Percentiles rank a stretch among this genome's conserved stretches.
Evolutionary conservation across 768 basidiomycete species (phyloP).

Genomic region (Pulveroboletus frians): DNA sequence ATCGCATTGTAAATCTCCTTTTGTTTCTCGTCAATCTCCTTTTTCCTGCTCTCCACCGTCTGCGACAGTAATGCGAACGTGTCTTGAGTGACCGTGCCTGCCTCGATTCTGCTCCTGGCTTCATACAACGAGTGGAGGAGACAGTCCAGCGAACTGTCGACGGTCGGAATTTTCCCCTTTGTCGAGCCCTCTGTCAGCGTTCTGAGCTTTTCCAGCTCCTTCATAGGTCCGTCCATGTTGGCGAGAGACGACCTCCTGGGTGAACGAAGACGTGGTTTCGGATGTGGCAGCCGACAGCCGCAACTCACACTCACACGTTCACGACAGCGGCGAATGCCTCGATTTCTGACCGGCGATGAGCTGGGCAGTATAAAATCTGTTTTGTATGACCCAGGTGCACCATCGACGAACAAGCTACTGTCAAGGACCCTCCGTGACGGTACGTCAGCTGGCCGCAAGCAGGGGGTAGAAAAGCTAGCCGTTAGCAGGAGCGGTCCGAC

Average conservation of each 20-base stretch:
- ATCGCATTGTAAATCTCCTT: slow-evolving; percentile 83
- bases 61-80: slow-evolving; percentile 48
- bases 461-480: slow-evolving; percentile 38
- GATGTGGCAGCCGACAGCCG: too few relatives aligned
- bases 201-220: slow-evolving; percentile 77
- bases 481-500: slow-evolving; percentile 27
- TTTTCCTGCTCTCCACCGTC: slow-evolving; percentile 67
- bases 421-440: slow-evolving; percentile 34
- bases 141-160: slow-evolving; percentile 57
- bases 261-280: background rate
- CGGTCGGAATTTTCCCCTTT: slow-evolving; percentile 51
- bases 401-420: slow-evolving; percentile 32
- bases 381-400: slow-evolving; percentile 33
- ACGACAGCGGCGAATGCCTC: slow-evolving; percentile 41
- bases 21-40: slow-evolving; percentile 80
- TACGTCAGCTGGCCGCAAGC: slow-evolving; percentile 28
- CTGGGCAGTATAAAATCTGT: slow-evolving; percentile 70
- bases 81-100: slow-evolving; percentile 45
- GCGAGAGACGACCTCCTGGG: background rate
- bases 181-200: slow-evolving; percentile 43
- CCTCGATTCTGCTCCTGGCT: slow-evolving; percentile 48
- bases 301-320: too few relatives aligned
- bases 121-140: slow-evolving; percentile 55
- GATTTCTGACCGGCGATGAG: slow-evolving; percentile 73
- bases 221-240: slow-evolving; percentile 67